A percentile compares a stretch with the other conserved stretches of the same genome.
Conservation (phyloP, 164 flowering plant species). For the Santalum album region DNA sequence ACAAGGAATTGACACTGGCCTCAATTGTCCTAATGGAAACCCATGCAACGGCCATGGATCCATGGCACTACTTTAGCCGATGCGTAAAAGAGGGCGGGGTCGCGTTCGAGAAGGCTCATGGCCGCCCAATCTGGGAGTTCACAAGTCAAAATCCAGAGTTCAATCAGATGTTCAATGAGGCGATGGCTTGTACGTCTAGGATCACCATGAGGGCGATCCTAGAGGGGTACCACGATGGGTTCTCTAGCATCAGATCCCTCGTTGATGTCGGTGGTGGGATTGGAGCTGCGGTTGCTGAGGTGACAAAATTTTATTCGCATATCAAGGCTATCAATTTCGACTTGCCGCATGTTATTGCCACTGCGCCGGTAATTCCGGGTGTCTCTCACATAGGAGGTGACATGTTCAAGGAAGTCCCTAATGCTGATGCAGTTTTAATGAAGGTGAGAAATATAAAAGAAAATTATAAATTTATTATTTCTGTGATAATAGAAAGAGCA, state of each 20-base stretch:
- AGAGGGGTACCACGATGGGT: constrained; percentile 25
- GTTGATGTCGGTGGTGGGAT: constrained; percentile 54
- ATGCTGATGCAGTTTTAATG: constrained; percentile 34
- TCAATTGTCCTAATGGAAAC: constrained; percentile 20
- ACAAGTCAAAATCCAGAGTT: constrained; percentile 20
- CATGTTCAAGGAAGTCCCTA: constrained; percentile 39
- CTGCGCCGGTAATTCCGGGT: constrained; percentile 27
- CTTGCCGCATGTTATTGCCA: constrained; percentile 33
- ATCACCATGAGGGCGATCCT: constrained; percentile 16
- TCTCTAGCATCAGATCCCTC: constrained; percentile 20
- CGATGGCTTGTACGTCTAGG: constrained; percentile 25
- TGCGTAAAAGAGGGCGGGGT: constrained; percentile 30
- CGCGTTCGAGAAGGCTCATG: constrained; percentile 37
- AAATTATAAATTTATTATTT: too few relatives aligned
- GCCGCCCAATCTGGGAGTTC: constrained; percentile 26
- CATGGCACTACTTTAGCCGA: constrained; percentile 26
- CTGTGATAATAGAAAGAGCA: too few relatives aligned
- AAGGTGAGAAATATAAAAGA: constrained; percentile 25
- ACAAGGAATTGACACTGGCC: constrained; percentile 15
- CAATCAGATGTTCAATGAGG: constrained; percentile 25
- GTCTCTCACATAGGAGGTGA: constrained; percentile 34
- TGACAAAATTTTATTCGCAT: constrained; percentile 33
- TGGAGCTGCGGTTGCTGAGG: constrained; percentile 20
- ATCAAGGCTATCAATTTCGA: constrained; percentile 40
- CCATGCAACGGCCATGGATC: constrained; percentile 15